Evolutionary conservation across 768 basidiomycete genomes (phyloP).

Genomic region (Rhizopogon rudus): DNA sequence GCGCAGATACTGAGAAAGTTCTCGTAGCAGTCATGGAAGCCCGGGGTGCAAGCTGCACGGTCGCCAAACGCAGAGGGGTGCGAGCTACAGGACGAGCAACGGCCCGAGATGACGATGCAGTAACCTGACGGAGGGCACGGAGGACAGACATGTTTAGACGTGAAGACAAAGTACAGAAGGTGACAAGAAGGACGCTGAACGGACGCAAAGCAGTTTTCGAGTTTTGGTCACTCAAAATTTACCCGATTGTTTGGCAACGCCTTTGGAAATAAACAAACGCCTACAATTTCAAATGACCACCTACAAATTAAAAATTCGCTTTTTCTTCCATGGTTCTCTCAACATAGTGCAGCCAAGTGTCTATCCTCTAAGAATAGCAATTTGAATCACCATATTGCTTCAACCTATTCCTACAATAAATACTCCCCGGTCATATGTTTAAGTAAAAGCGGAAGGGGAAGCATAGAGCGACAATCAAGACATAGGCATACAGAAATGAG

Average conservation of each 20-base stretch:
- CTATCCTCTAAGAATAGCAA: too few relatives aligned
- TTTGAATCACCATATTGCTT: neutral
- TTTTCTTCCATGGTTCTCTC: too few relatives aligned
- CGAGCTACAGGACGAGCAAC: constrained; percentile 18
- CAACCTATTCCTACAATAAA: constrained; percentile 5
- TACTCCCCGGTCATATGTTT: neutral
- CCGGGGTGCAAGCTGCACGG: constrained; percentile 8
- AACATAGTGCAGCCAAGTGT: too few relatives aligned
- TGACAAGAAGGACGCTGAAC: neutral
- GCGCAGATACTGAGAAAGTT: constrained; percentile 35
- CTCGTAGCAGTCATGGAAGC: constrained; percentile 24
- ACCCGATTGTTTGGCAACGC: constrained; percentile 28
- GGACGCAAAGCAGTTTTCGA: neutral
- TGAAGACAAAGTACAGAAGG: constrained; percentile 4
- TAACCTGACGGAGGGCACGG: constrained; percentile 54
- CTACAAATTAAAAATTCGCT: too few relatives aligned
- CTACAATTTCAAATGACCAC: neutral
- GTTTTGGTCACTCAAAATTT: constrained; percentile 17
- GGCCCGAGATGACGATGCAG: constrained; percentile 39
- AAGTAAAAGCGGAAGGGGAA: constrained; percentile 1
- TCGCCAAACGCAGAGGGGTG: constrained; percentile 13
- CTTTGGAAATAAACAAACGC: constrained; percentile 26
- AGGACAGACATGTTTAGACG: constrained; percentile 50
- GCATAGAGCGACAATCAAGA: constrained; percentile 3
- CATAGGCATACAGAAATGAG: neutral